These are phyloP conservation scores for Backusella liffmaniae DNA, from an alignment of 192 early-diverging fungal genomes.

Conservation along the genomic window DNA sequence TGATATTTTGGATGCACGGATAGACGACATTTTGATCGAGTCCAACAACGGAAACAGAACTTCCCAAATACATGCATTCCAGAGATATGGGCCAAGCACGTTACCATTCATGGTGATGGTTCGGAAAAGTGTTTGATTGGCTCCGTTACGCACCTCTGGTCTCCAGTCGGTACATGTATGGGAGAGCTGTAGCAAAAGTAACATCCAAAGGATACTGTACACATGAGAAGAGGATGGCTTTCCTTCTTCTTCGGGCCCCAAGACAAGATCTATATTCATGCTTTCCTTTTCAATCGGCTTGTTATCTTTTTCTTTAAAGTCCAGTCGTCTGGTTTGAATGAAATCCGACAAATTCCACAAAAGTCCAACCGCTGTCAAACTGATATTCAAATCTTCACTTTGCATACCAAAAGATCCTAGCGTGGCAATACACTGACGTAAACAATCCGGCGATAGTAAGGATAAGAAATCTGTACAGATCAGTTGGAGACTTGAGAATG, in stretches of 20 bases:
- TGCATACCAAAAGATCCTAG: constrained; percentile 81
- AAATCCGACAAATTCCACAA: constrained; percentile 93
- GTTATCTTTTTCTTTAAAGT: constrained; percentile 47
- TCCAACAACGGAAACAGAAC: constrained; percentile 83
- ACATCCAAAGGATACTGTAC: constrained; percentile 83
- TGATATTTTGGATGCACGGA: constrained; percentile 35
- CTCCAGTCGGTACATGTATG: constrained; percentile 80
- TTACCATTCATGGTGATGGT: constrained; percentile 89
- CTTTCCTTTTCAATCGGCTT: constrained; percentile 21
- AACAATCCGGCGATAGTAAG: constrained; percentile 66
- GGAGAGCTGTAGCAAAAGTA: constrained; percentile 81
- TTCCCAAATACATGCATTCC: constrained; percentile 85
- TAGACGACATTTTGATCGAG: constrained; percentile 55
- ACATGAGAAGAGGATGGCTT: constrained; percentile 15
- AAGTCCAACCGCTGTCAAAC: constrained; percentile 87
- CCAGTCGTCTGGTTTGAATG: constrained; percentile 67
- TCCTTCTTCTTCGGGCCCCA: constrained; percentile 31
- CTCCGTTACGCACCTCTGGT: constrained; percentile 91
- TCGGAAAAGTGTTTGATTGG: constrained; percentile 93
- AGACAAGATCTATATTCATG: constrained; percentile 36
- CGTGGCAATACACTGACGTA: constrained; percentile 81
- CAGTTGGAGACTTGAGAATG: constrained; percentile 91
- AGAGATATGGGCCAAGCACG: constrained; percentile 65
- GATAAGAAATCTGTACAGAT: constrained; percentile 95
- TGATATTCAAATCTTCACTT: constrained; percentile 90